Conservation (phyloP, 177 flowering plant species). For the Vitis hybrid region DNA sequence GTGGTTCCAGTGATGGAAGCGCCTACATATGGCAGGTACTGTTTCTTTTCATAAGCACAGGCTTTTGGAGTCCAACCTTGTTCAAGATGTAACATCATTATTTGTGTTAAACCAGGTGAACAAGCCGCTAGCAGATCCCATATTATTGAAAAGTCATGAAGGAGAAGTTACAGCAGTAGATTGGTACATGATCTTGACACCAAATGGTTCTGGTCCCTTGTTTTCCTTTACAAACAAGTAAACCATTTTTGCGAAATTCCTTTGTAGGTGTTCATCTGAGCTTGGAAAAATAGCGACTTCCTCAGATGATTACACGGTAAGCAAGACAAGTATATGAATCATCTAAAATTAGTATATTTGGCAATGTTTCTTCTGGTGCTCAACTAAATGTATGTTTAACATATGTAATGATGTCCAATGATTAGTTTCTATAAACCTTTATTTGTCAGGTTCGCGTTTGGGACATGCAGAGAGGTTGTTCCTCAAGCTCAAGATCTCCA, state of each 20-base stretch:
- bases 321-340: constrained; percentile 10
- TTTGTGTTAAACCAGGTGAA: constrained; percentile 50
- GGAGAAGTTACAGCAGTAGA: constrained; percentile 93
- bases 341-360: not conserved
- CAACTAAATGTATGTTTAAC: not conserved
- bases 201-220: not conserved
- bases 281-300: constrained; percentile 76
- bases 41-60: not conserved
- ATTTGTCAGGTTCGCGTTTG: constrained; percentile 70
- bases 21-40: constrained; percentile 95
- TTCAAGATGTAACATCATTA: not conserved
- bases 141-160: constrained; percentile 61
- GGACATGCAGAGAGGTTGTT: constrained; percentile 43
- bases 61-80: not conserved
- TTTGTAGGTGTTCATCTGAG: constrained; percentile 70
- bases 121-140: constrained; percentile 59
- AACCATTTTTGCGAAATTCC: not conserved
- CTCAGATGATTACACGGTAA: constrained; percentile 89
- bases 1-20: constrained; percentile 94
- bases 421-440: not conserved
- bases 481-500: constrained; percentile 46
- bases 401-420: not conserved
- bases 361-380: not conserved
- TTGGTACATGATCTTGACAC: constrained; percentile 43
- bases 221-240: not conserved